These are phyloP conservation scores for Scalesia atractyloides DNA, from an alignment of 129 eudicot genomes.

Conservation along the genomic window DNA sequence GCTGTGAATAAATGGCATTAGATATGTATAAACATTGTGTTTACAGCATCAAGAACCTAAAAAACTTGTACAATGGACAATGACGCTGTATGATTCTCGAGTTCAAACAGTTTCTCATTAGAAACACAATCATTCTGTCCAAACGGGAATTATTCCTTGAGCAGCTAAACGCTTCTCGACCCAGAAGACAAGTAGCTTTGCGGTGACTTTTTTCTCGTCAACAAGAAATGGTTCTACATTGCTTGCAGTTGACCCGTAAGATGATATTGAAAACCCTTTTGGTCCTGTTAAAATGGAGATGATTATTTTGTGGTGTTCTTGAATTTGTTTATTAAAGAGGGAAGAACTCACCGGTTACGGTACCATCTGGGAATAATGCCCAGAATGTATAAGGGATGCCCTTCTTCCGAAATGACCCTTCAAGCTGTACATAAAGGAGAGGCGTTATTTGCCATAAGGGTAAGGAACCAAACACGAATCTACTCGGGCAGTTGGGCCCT, in stretches of 20 bases:
- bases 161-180: conserved; percentile 95
- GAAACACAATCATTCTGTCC: conserved; percentile 49
- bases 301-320: neutral
- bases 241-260: conserved; percentile 68
- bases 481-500: neutral
- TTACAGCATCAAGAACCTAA: conserved; percentile 33
- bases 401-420: conserved; percentile 74
- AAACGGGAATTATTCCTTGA: conserved; percentile 91
- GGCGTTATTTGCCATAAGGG: neutral
- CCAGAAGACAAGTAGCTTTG: conserved; percentile 88
- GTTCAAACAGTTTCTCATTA: conserved; percentile 10
- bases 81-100: conserved; percentile 16
- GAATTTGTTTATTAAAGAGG: conserved; percentile 6
- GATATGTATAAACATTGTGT: conserved; percentile 35
- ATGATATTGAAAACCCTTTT: conserved; percentile 76
- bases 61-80: conserved; percentile 17
- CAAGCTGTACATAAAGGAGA: conserved; percentile 48
- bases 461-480: neutral
- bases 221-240: conserved; percentile 79
- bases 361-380: conserved; percentile 93
- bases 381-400: conserved; percentile 62
- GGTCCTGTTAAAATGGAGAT: conserved; percentile 52
- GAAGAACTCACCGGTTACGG: conserved; percentile 54
- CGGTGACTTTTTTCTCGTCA: conserved; percentile 70
- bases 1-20: conserved; percentile 28